Conservation (phyloP, 495 filamentous ascomycete species). For the Oleoguttula mirabilis region DNA sequence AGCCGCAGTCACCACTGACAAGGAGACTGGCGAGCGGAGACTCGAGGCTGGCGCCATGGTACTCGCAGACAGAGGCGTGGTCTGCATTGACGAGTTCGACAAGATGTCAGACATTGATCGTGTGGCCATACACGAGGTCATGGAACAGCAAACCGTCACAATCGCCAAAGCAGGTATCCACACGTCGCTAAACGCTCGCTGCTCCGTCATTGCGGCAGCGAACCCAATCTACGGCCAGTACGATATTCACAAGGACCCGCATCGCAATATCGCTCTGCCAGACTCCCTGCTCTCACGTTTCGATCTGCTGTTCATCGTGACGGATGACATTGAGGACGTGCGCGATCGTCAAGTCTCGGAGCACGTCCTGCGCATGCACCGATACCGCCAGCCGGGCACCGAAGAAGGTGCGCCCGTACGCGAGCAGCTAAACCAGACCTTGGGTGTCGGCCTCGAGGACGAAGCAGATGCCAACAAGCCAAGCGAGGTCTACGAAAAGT, state of each 20-base stretch:
- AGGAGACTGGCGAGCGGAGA: constrained; percentile 91
- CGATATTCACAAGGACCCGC: constrained; percentile 95
- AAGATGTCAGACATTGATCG: constrained; percentile 99
- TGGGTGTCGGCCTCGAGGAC: constrained; percentile 78
- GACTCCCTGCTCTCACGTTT: constrained; percentile 98
- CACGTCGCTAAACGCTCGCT: constrained; percentile 92
- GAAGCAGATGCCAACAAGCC: constrained; percentile 57
- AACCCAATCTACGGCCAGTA: constrained; percentile 99
- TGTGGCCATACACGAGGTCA: constrained; percentile 99
- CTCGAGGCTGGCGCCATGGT: constrained; percentile 99
- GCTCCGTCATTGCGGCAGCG: constrained; percentile 90
- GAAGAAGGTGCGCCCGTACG: constrained; percentile 94
- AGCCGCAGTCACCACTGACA: constrained; percentile 89
- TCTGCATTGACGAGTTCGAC: constrained; percentile 99
- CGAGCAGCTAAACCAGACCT: constrained; percentile 70
- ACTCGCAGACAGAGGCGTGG: constrained; percentile 88
- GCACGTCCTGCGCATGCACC: constrained; percentile 94
- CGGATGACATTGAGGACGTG: constrained; percentile 91
- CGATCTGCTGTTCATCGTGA: constrained; percentile 95
- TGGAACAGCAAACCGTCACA: constrained; percentile 99
- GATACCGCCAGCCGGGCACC: constrained; percentile 84
- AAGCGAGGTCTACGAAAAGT: constrained; percentile 93
- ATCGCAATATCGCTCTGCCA: constrained; percentile 94
- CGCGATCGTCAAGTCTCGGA: constrained; percentile 86
- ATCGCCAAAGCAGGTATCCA: constrained; percentile 99